Percentiles rank a stretch among this genome's conserved stretches.
phyloP scores from a whole-genome alignment of 768 basidiomycete genomes.

The Rickenella mellea region DNA sequence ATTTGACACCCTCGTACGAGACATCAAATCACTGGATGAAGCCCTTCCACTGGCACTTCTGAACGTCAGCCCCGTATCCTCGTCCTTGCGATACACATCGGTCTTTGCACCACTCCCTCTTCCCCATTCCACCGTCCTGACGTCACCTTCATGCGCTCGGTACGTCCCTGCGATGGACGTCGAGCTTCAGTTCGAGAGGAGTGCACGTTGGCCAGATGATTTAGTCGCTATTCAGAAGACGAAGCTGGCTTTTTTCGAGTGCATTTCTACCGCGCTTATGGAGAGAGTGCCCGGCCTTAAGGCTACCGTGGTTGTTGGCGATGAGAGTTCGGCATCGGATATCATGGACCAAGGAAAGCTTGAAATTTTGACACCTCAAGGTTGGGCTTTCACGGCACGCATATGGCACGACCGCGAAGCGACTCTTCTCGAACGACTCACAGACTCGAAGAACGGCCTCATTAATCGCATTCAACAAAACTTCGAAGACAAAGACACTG shows the following conservation, averaged over 20 bases:
- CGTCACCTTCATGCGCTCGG: conserved; percentile 49
- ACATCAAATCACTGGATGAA: conserved; percentile 64
- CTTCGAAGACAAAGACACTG: conserved; percentile 10
- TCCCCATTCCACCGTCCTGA: conserved; percentile 37
- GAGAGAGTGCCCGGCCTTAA: conserved; percentile 36
- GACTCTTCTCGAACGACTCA: conserved; percentile 62
- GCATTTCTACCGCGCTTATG: conserved; percentile 61
- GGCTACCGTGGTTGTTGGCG: conserved; percentile 51
- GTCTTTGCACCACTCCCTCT: conserved; percentile 75
- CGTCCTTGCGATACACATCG: conserved; percentile 74
- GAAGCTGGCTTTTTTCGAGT: conserved; percentile 87
- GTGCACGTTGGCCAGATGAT: conserved; percentile 92
- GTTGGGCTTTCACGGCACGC: conserved; percentile 78
- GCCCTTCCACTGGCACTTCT: conserved; percentile 70
- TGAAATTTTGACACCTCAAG: conserved; percentile 70
- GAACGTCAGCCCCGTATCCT: conserved; percentile 65
- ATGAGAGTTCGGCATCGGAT: conserved; percentile 34
- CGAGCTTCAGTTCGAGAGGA: conserved; percentile 85
- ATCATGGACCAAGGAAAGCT: conserved; percentile 63
- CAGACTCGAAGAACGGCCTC: conserved; percentile 29
- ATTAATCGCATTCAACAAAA: neutral
- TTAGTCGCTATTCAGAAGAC: conserved; percentile 86
- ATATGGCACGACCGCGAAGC: conserved; percentile 88
- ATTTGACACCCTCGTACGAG: conserved; percentile 70
- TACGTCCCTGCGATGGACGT: conserved; percentile 65